A percentile compares a stretch with the other conserved stretches of the same genome.
phyloP scores from a whole-genome alignment of 2,329 filamentous ascomycete genomes.

The Dissoconium aciculare region DNA sequence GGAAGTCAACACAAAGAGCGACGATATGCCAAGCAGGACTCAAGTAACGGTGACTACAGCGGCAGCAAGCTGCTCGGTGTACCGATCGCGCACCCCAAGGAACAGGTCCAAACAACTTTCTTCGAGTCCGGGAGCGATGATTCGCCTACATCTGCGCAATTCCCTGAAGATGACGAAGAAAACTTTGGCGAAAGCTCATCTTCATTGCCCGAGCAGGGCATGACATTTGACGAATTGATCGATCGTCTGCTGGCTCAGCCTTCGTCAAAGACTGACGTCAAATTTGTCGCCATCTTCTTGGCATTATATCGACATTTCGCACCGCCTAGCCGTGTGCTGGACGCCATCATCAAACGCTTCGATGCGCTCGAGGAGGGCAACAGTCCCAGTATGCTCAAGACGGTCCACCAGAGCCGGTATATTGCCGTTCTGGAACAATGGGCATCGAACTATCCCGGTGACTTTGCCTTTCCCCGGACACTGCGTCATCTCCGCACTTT shows the following conservation, averaged over 20 bases:
- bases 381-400: slow-evolving; percentile 57
- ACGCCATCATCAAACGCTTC: slow-evolving; percentile 61
- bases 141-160: slow-evolving; percentile 50
- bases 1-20: slow-evolving; percentile 15
- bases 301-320: slow-evolving; percentile 92
- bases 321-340: slow-evolving; percentile 61
- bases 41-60: slow-evolving; percentile 17
- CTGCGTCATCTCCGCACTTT: slow-evolving; percentile 60
- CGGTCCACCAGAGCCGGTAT: slow-evolving; percentile 66
- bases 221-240: slow-evolving; percentile 44
- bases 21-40: slow-evolving; percentile 21
- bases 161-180: slow-evolving; percentile 43
- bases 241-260: slow-evolving; percentile 73
- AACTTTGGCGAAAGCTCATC: slow-evolving; percentile 11
- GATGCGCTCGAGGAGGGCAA: slow-evolving; percentile 55
- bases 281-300: slow-evolving; percentile 78
- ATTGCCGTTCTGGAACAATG: slow-evolving; percentile 76
- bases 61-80: slow-evolving; percentile 18
- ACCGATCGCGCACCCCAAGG: slow-evolving; percentile 32
- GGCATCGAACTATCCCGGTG: slow-evolving; percentile 79
- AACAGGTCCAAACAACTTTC: slow-evolving; percentile 43
- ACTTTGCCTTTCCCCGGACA: slow-evolving; percentile 70
- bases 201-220: slow-evolving; percentile 38
- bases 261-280: slow-evolving; percentile 72
- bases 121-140: slow-evolving; percentile 50